Percentiles rank a stretch among this genome's conserved stretches.
Evolutionary conservation across 352 stramenopile genomes (phyloP).

Genomic region (Globisporangium orthogonon): DNA sequence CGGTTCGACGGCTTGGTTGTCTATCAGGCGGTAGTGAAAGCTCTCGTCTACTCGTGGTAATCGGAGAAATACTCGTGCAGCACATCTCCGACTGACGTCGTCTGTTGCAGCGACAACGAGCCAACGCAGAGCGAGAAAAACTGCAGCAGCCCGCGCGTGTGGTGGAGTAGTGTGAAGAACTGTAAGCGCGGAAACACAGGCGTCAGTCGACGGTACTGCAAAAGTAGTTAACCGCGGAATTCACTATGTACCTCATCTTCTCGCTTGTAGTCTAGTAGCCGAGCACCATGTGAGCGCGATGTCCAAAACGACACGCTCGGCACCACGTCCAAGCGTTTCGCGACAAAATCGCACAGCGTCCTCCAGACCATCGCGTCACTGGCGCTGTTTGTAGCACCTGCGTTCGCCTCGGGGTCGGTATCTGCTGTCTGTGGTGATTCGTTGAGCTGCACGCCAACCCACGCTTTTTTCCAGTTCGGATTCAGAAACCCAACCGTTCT

Average conservation of each 20-base stretch:
- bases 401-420: not conserved
- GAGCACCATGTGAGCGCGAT: not conserved
- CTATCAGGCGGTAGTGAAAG: not conserved
- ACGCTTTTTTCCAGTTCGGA: conserved; percentile 14
- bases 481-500: conserved; percentile 27
- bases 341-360: conserved; percentile 24
- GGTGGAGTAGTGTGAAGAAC: conserved; percentile 30
- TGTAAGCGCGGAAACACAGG: not conserved
- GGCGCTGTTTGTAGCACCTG: not conserved
- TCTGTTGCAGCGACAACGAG: conserved; percentile 13
- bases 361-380: not conserved
- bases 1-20: not conserved
- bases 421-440: not conserved
- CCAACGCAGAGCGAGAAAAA: conserved; percentile 25
- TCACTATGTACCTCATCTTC: conserved; percentile 27
- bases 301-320: not conserved
- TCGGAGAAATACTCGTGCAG: conserved; percentile 11
- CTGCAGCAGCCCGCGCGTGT: conserved; percentile 21
- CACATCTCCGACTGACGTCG: conserved; percentile 17
- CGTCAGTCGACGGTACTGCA: not conserved
- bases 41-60: not conserved
- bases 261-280: conserved; percentile 26
- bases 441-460: not conserved
- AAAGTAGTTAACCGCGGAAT: not conserved
- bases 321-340: conserved; percentile 12